These are phyloP conservation scores for Mycena filopes DNA, from an alignment of 768 basidiomycete species.

Conservation along the genomic window DNA sequence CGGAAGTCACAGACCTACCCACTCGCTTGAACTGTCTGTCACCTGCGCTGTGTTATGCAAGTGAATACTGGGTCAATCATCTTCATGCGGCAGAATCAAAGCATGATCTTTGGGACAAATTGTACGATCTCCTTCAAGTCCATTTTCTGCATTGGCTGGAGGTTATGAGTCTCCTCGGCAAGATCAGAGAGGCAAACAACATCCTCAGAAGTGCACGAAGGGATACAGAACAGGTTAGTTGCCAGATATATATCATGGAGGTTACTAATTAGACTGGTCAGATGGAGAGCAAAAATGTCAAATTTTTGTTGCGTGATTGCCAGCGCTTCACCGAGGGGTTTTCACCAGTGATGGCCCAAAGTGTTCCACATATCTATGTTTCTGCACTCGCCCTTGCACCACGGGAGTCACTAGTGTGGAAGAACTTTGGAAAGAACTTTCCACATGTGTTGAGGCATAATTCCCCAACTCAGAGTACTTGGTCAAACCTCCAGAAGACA, in stretches of 20 bases:
- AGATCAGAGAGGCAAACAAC: not conserved
- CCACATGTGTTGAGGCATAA: not conserved
- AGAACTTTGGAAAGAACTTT: not conserved
- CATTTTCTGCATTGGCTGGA: not conserved
- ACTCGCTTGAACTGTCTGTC: not conserved
- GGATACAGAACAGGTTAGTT: not conserved
- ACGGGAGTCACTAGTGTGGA: not conserved
- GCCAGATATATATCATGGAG: too few species aligned
- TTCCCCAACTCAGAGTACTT: not conserved
- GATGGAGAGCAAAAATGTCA: not conserved
- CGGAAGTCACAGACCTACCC: not conserved
- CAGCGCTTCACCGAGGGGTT: not conserved
- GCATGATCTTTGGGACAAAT: not conserved
- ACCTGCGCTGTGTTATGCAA: not conserved
- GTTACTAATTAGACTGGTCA: not conserved
- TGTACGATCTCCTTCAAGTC: not conserved
- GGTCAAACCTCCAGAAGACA: not conserved
- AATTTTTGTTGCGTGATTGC: not conserved
- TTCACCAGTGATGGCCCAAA: not conserved
- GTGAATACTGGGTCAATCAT: conserved; percentile 2
- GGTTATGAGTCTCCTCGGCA: not conserved
- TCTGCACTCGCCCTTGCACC: not conserved
- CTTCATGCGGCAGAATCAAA: not conserved
- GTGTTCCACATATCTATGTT: not conserved
- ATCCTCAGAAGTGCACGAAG: not conserved